Conservation (phyloP, 371 early-diverging fungal species). For the Blakeslea trispora region DNA sequence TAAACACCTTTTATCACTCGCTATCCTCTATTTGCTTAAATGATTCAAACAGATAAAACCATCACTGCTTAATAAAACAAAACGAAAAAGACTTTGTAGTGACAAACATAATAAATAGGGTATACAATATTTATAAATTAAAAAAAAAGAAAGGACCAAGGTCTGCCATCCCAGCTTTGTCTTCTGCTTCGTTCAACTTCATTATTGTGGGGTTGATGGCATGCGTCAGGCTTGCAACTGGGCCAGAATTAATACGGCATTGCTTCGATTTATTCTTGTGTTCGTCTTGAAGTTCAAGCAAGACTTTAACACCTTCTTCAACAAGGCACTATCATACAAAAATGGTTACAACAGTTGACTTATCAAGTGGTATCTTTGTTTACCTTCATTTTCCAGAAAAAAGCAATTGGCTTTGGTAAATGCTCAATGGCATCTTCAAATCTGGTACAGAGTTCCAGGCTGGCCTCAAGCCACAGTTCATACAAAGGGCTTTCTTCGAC, state of each 20-base stretch:
- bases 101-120: no score
- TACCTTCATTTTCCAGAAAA: constrained; percentile 10
- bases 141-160: background rate
- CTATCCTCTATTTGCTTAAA: no score
- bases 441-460: background rate
- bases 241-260: background rate
- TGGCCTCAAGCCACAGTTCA: constrained; percentile 4
- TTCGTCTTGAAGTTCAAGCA: background rate
- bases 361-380: background rate
- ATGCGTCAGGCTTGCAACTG: background rate
- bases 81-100: no score
- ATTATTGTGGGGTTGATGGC: constrained; percentile 1
- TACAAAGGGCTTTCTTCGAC: background rate
- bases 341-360: constrained; percentile 4
- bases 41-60: no score
- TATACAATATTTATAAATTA: no score
- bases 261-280: background rate
- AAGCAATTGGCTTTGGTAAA: background rate
- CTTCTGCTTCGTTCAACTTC: constrained; percentile 1
- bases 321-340: constrained; percentile 2
- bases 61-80: no score
- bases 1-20: no score
- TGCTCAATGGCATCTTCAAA: background rate
- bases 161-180: background rate
- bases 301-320: background rate